A percentile compares a stretch with the other conserved stretches of the same genome.
These are phyloP conservation scores for Crepidotus variabilis DNA, from an alignment of 768 basidiomycete genomes.

Conservation along the genomic window DNA sequence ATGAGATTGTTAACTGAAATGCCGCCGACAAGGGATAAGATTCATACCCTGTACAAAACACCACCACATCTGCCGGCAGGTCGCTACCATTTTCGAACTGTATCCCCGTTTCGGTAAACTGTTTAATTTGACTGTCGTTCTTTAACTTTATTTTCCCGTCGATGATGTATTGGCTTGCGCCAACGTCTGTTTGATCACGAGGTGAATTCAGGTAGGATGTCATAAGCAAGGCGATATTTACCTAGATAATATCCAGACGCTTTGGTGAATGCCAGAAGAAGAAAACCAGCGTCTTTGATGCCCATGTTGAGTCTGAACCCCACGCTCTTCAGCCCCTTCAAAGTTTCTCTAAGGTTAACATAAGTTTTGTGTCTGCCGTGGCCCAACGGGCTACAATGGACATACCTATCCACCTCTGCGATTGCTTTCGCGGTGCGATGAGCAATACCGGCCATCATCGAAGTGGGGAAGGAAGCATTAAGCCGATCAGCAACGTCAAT, in stretches of 20 bases:
- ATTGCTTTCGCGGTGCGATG: slow-evolving; percentile 19
- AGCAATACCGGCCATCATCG: slow-evolving; percentile 16
- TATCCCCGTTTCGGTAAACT: slow-evolving; percentile 40
- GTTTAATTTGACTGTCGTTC: slow-evolving; percentile 47
- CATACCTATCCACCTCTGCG: slow-evolving; percentile 36
- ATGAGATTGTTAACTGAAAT: not conserved
- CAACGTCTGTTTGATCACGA: slow-evolving; percentile 42
- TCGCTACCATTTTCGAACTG: slow-evolving; percentile 46
- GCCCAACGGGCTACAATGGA: slow-evolving; percentile 2
- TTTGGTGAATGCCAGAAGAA: slow-evolving; percentile 25
- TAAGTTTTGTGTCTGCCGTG: not conserved
- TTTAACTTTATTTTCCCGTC: slow-evolving; percentile 74
- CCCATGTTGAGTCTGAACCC: slow-evolving; percentile 47
- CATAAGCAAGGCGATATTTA: slow-evolving; percentile 7
- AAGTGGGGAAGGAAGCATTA: slow-evolving; percentile 42
- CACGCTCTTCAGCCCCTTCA: slow-evolving; percentile 35
- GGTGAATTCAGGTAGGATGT: not conserved
- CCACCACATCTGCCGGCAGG: slow-evolving; percentile 49
- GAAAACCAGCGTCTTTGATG: slow-evolving; percentile 34
- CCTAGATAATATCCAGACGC: slow-evolving; percentile 38
- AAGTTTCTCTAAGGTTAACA: slow-evolving; percentile 16
- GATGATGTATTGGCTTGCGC: slow-evolving; percentile 55
- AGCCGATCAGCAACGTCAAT: slow-evolving; percentile 47
- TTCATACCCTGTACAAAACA: slow-evolving; percentile 56
- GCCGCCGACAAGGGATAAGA: not conserved